Base-by-base conservation (phyloP, 768 basidiomycete species). In the Trichaptum fuscoviolaceum region DNA sequence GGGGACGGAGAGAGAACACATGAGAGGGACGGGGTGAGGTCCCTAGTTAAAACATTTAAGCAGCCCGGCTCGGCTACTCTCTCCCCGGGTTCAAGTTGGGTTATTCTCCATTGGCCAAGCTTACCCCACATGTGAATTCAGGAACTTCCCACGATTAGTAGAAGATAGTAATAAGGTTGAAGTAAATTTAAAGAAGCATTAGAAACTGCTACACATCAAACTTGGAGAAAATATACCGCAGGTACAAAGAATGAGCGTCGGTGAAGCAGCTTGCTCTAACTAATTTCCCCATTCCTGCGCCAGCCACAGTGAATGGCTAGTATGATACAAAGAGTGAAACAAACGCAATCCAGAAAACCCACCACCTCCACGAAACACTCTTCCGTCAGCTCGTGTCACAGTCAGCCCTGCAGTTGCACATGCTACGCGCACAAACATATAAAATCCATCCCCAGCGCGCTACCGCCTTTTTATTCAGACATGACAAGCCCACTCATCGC, bases 31-130 rank as follows among this genome's bases (percentile, higher is more conserved):
- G 42, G 15, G 42, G 42, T 52, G 10, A 52, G 42, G 42, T 12
- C 42, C 42, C 42, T 52, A 52, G 42, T 52, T 52, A 52, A 52
- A 52, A 52, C 42, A 52, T 52, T 52, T 52, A 52, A 52, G 42
- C 42, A 52, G 42, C 15, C 42, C 42, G 42, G 42, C 20, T 52
- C 42, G 42, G 42, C 42, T 52, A 52, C 42, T 20, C 42, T 20
- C 42, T 52, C 42, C 42, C 42, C 42, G 42, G n/a, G n/a, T n/a
- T n/a, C n/a, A n/a, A 20, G 15, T 20, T 12, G 15, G 10, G 42
- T 52, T 30, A 8, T 30, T 30, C 42, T 52, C 42, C 42, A 52
- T 52, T 52, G 42, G 42, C 42, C 10, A 52, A 52, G 42, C 42
- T 52, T 52, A 52, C 42, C 42, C 42, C 42, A 52, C 42, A 52